Evolutionary conservation across 2,329 filamentous ascomycete species (phyloP).

Genomic region (Aspergillus sp.): DNA sequence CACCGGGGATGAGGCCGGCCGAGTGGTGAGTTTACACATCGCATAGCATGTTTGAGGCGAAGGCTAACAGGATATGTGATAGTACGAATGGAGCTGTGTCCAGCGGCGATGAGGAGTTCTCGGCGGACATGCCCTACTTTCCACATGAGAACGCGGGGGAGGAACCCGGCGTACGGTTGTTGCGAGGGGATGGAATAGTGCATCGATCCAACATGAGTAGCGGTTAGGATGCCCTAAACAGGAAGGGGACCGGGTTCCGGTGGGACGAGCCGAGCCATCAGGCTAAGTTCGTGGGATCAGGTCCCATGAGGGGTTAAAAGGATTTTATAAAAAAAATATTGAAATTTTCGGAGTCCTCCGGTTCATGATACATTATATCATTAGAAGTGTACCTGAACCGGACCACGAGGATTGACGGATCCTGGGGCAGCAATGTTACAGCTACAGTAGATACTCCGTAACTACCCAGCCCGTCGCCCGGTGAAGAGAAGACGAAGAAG

Average conservation of each 20-base stretch:
- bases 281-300: neutral
- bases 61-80: conserved; percentile 10
- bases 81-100: conserved; percentile 60
- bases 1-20: conserved; percentile 88
- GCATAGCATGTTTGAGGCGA: neutral
- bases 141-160: no score
- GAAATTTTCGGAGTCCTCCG: neutral
- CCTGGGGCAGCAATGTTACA: no score
- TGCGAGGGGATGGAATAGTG: neutral
- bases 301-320: neutral
- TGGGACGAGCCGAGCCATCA: neutral
- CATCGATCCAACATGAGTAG: neutral
- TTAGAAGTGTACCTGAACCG: no score
- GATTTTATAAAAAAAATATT: neutral
- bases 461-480: neutral
- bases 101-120: conserved; percentile 41
- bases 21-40: conserved; percentile 67
- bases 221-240: conserved; percentile 2
- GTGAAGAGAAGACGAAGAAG: neutral
- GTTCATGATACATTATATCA: no score
- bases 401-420: no score
- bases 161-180: no score
- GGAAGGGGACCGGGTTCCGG: neutral
- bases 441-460: neutral
- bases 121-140: neutral